Evolutionary conservation across 768 basidiomycete species (phyloP), one percentile per base, ranked within the genome.

Genomic region (Filobasidium floriforme): DNA sequence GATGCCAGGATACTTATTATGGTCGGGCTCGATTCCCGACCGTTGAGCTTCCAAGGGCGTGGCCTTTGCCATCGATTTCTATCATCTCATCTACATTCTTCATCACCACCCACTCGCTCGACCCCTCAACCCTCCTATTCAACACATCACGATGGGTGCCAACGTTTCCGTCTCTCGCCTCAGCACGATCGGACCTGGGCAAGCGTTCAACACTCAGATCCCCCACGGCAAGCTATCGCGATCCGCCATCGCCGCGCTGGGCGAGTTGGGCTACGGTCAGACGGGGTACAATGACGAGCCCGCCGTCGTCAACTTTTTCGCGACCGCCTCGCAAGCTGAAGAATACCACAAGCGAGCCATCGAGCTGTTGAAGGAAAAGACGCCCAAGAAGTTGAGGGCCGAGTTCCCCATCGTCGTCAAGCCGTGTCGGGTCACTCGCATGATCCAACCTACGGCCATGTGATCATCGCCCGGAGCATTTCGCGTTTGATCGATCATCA

Each of bases 191-290:
- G 54, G 24, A 24, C 54, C 22, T 15, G 54, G 54, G 15, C 24
- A 24, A 32, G 54, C 54, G 2, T 57, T 26, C 54, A 57, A 28
- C 54, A 57, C 54, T 6, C 22, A 26, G 24, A 57, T 57, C 15
- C 54, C 54, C 26, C 29, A 24, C 6, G 54, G 54, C 1, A 57
- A 57, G 24, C 26, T 57, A 15, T 32, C 54, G 15, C 54, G 26
- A 57, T 7, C 54, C 26, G 54, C 54, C 54, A 24, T 57, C 22
- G 54, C 29, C 22, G 54, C 54, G 15, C 54, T 57, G 18, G 26
- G 54, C 54, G 54, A 57, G 54, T 15, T 57, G 22, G 54, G 54
- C 14, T 57, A 57, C 54, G 54, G 54, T 57, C 19, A 57, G 54
- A 57, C 7, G 15, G 54, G 29, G 24, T 15, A 57, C 19, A 49